Evolutionary conservation across 2,329 filamentous ascomycete species (phyloP), one percentile per base, ranked within the genome.

Genomic region (Triangularia verruculosa): DNA sequence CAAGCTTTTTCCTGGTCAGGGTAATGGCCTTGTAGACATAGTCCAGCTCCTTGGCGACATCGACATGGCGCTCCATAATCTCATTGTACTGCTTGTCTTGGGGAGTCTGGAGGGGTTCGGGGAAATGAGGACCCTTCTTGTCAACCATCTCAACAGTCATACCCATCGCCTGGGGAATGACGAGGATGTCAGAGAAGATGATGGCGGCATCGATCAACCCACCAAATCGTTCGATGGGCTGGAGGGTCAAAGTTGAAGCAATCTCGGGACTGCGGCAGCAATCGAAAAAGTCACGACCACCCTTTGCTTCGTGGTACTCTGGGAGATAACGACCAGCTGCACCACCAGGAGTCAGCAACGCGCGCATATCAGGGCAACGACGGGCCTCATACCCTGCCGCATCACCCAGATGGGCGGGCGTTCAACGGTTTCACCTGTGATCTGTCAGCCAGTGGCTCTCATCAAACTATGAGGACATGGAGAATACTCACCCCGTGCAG

Each of bases 91-190:
- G 93, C 67, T 84, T 85, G 74, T 97, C 93, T 59, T 89, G 83
- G 2, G 95, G 94, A 43, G 85, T 87, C 74, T 85, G 83, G 65
- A 99, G 83, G 13, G 95, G 95, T 55, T 90, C 81, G 0, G 95
- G 95, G 76, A 99, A 99, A 75, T 96, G 91, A 11, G 95, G 95
- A 0, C 95, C 95, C 77, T 97, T 96, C 79, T 95, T 96, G 77
- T 97, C 93, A 11, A 98, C 84, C 95, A 99, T 99, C 77, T 98
- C 91, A 27, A 99, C 95, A n/a, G 84, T 83, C 95, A 99, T 99
- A 0, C 95, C 95, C 87, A 99, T 91, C 30, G 95, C 95, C 79
- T 99, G 95, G 0, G 95, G 95, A 67, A 99, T 93, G 54, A 99
- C 95, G 39, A 99, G 86, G 69, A 99, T 99, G 75, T 99, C 95